Conservation (phyloP, 345 rosid genomes). For the Salix koriyanagi region DNA sequence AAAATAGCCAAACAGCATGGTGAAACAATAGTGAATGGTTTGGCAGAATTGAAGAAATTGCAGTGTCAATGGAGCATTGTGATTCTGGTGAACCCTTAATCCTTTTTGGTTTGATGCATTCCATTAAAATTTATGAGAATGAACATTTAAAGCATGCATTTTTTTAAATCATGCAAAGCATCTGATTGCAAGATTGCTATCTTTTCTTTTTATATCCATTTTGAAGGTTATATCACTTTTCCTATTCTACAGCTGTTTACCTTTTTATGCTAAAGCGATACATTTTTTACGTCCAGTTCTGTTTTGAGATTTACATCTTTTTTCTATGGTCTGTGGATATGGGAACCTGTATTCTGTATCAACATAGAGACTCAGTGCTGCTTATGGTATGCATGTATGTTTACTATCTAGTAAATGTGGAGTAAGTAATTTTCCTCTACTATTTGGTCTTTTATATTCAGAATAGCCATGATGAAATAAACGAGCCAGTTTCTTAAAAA, state of each 20-base stretch:
- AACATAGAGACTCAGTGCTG: no score
- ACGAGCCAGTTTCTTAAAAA: neutral
- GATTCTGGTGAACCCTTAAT: constrained; percentile 56
- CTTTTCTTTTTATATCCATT: constrained; percentile 9
- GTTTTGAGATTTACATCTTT: neutral
- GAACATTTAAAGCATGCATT: neutral
- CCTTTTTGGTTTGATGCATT: neutral
- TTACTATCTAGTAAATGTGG: no score
- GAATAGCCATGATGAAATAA: neutral
- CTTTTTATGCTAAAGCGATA: no score
- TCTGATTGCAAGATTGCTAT: neutral
- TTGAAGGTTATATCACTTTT: no score
- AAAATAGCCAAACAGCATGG: constrained; percentile 39
- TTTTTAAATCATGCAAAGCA: neutral
- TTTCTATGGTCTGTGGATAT: neutral
- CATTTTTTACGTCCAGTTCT: no score
- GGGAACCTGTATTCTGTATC: no score
- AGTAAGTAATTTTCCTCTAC: no score
- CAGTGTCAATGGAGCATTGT: constrained; percentile 59
- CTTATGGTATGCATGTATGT: no score
- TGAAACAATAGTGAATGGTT: constrained; percentile 45
- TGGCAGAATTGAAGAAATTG: constrained; percentile 62
- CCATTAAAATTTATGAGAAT: neutral
- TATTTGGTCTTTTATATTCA: neutral
- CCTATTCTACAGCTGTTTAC: no score